Evolutionary conservation across 1,284 basidiomycete genomes (phyloP).

Genomic region (Pisolithus thermaeus): DNA sequence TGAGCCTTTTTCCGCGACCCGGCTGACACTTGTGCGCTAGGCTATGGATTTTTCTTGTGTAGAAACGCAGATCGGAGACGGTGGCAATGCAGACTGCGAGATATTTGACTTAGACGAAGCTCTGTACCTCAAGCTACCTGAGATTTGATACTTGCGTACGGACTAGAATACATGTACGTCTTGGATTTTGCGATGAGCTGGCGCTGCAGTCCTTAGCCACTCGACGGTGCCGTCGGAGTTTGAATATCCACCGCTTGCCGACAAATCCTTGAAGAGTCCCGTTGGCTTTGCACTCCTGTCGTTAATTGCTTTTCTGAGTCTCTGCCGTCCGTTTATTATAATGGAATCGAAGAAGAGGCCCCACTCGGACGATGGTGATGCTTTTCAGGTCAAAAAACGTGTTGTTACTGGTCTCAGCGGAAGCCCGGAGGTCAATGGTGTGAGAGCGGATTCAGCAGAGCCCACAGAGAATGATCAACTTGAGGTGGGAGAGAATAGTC

Average conservation of each 20-base stretch:
- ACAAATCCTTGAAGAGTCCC: constrained; percentile 10
- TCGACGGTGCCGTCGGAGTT: neutral
- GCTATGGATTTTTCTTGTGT: constrained; percentile 76
- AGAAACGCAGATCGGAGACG: constrained; percentile 80
- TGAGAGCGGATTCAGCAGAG: constrained; percentile 42
- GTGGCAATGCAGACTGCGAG: constrained; percentile 70
- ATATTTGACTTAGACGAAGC: constrained; percentile 52
- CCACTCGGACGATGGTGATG: constrained; percentile 49
- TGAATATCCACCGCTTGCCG: constrained; percentile 1
- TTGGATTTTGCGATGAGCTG: too few relatives aligned
- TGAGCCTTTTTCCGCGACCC: neutral
- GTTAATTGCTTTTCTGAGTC: constrained; percentile 8
- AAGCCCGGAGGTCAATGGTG: constrained; percentile 59
- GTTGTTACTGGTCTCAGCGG: constrained; percentile 50
- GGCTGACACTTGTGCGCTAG: constrained; percentile 32
- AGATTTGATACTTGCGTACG: neutral
- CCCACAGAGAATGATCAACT: constrained; percentile 59
- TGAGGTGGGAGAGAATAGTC: constrained; percentile 47
- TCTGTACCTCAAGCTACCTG: constrained; percentile 34
- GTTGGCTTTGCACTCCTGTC: constrained; percentile 5
- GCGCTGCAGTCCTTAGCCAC: too few relatives aligned
- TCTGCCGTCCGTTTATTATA: constrained; percentile 12
- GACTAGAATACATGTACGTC: neutral
- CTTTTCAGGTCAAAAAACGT: constrained; percentile 58
- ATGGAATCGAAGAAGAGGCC: constrained; percentile 67